Conservation (phyloP, 257 asterid species). For the Przewalskia tangutica region DNA sequence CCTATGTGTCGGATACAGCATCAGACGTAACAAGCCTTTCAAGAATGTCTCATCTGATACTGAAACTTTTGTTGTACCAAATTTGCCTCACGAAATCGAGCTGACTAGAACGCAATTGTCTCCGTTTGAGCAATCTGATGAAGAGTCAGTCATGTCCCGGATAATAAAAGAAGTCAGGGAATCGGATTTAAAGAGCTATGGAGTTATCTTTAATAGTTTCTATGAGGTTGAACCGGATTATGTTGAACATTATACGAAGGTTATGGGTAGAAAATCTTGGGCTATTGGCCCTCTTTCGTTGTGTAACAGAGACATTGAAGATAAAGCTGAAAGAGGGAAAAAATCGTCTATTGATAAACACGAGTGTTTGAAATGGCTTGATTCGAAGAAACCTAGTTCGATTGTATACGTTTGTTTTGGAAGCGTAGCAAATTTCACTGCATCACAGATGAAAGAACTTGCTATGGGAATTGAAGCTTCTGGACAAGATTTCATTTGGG, state of each 20-base stretch:
- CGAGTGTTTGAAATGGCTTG: conserved; percentile 55
- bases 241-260: conserved; percentile 25
- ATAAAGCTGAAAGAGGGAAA: conserved; percentile 27
- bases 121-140: neutral
- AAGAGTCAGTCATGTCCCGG: neutral
- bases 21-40: conserved; percentile 28
- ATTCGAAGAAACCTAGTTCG: conserved; percentile 39
- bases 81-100: conserved; percentile 19
- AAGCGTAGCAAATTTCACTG: conserved; percentile 27
- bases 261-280: conserved; percentile 36
- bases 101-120: conserved; percentile 26
- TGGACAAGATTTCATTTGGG: conserved; percentile 59
- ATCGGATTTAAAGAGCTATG: conserved; percentile 24
- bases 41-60: conserved; percentile 25
- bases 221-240: conserved; percentile 42
- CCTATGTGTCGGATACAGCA: conserved; percentile 5
- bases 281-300: conserved; percentile 38
- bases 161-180: conserved; percentile 12
- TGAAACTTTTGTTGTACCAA: conserved; percentile 29
- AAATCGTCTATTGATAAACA: conserved; percentile 34
- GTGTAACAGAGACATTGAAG: neutral
- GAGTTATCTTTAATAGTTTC: conserved; percentile 46
- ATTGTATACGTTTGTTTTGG: conserved; percentile 61
- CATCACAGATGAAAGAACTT: conserved; percentile 44
- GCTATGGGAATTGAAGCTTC: conserved; percentile 63